Evolutionary conservation across 768 basidiomycete genomes (phyloP).

Genomic region (Boletus eberwhitei): DNA sequence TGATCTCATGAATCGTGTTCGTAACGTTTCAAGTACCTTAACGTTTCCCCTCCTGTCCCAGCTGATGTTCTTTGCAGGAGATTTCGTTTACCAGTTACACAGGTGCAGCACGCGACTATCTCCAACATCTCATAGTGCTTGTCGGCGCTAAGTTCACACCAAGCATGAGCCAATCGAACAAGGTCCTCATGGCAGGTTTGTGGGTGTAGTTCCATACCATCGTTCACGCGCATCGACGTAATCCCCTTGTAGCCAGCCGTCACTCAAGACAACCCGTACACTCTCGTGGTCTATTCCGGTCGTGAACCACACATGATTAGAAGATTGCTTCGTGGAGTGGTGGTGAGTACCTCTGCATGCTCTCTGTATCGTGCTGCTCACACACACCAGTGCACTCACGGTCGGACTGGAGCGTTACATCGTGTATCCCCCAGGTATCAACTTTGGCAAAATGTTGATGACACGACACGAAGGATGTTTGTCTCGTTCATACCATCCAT

Average conservation of each 20-base stretch:
- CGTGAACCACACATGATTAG: slow-evolving; percentile 89
- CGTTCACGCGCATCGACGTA: neutral
- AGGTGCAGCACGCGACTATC: slow-evolving; percentile 80
- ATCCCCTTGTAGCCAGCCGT: slow-evolving; percentile 31
- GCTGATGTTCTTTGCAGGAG: slow-evolving; percentile 42
- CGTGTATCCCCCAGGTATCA: slow-evolving; percentile 61
- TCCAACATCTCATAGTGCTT: slow-evolving; percentile 73
- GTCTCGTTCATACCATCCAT: neutral
- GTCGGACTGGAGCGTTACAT: slow-evolving; percentile 66
- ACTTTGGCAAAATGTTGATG: slow-evolving; percentile 50
- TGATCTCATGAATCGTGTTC: slow-evolving; percentile 59
- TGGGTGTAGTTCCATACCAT: slow-evolving; percentile 37
- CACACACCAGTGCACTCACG: slow-evolving; percentile 42
- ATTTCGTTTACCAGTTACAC: slow-evolving; percentile 90
- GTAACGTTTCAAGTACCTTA: slow-evolving; percentile 22
- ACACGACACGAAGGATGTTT: slow-evolving; percentile 16
- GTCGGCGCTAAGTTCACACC: slow-evolving; percentile 83
- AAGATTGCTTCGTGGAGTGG: slow-evolving; percentile 87
- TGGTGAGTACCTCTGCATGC: slow-evolving; percentile 23
- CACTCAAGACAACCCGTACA: slow-evolving; percentile 68
- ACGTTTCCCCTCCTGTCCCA: neutral
- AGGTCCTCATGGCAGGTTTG: slow-evolving; percentile 81
- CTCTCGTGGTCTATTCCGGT: slow-evolving; percentile 78
- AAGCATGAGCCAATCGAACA: slow-evolving; percentile 74
- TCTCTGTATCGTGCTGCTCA: neutral